Evolutionary conservation across 768 basidiomycete species (phyloP).

Genomic region (Obba rivulosa): DNA sequence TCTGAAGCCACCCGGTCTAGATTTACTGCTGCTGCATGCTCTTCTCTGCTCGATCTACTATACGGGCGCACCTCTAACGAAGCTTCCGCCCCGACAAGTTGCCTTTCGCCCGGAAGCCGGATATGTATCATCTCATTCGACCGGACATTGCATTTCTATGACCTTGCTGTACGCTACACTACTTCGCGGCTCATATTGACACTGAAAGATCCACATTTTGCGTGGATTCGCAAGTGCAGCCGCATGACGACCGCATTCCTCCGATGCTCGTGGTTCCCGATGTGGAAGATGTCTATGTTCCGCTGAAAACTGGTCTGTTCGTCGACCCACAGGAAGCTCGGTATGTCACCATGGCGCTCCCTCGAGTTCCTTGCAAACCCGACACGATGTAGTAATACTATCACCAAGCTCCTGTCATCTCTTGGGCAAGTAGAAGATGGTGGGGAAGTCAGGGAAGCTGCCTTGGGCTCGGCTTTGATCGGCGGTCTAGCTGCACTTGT

Average conservation of each 20-base stretch:
- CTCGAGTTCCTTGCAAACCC: background rate
- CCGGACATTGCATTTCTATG: constrained; percentile 76
- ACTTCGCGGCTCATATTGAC: background rate
- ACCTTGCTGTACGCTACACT: constrained; percentile 65
- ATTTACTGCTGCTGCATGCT: constrained; percentile 62
- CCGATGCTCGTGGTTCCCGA: constrained; percentile 82
- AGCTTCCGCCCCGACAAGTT: constrained; percentile 13
- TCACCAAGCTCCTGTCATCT: constrained; percentile 61
- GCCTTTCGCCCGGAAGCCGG: constrained; percentile 47
- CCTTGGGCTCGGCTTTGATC: constrained; percentile 73
- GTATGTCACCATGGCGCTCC: constrained; percentile 35
- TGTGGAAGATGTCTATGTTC: constrained; percentile 89
- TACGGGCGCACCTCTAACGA: constrained; percentile 46
- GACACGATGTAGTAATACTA: constrained; percentile 39
- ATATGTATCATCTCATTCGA: constrained; percentile 87
- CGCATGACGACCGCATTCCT: constrained; percentile 38
- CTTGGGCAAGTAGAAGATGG: constrained; percentile 60
- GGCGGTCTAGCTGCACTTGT: constrained; percentile 58
- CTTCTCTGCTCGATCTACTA: constrained; percentile 53
- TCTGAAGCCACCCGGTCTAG: constrained; percentile 62
- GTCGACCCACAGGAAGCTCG: constrained; percentile 68
- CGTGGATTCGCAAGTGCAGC: constrained; percentile 22
- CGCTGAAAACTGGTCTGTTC: constrained; percentile 66
- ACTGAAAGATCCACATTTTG: too few relatives aligned
- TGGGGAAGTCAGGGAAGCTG: constrained; percentile 46